Evolutionary conservation across 306 rosid genomes (phyloP), one percentile per base, ranked within the genome.

Genomic region (Abrus precatorius): DNA sequence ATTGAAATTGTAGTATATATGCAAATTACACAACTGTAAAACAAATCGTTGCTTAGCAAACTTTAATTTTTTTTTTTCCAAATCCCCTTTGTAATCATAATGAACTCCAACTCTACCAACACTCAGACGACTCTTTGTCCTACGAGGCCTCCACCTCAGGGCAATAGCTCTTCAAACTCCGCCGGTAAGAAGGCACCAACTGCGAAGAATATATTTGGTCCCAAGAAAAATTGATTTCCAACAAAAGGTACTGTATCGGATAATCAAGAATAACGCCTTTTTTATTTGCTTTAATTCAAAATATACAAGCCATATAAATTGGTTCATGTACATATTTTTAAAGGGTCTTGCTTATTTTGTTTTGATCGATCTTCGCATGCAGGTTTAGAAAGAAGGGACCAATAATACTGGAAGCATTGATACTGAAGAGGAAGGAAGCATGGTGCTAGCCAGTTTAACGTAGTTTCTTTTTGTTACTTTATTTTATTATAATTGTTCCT

Each of bases 121-220:
- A 34, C 63, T 76, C 72, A 33, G 45, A 34, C 3, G 1, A 1
- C 50, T 43, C 13, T 76, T 62, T 62, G 80, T 7, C 72, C 72
- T 63, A 62, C 80, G 6, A 76, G 4, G 49, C 50, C 80, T 5
- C 72, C 80, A 48, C 80, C 80, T n/a, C 44, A 9, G 13, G 10
- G 6, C 30, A 63, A 7, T 49, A 9, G 53, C 29, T 47, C 80
- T 47, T 75, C 79, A 45, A 33, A 56, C 71, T 47, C 67, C 29
- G 30, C 67, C 10, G 30, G 29, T 2, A 40, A 55, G 2, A 55
- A 73, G 67, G 27, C 67, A 27, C 67, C 67, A 56, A 9, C 12
- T 10, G 3, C 78, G 1, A 73, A 55, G 50, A 32, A 0, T 5
- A 72, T 72, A 36, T 72, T 72, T 54, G 36, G 36, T 14, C 72